A percentile compares a stretch with the other conserved stretches of the same genome.
These are phyloP conservation scores for Pichia manshurica DNA, from an alignment of 805 yeast genomes.

Conservation along the genomic window DNA sequence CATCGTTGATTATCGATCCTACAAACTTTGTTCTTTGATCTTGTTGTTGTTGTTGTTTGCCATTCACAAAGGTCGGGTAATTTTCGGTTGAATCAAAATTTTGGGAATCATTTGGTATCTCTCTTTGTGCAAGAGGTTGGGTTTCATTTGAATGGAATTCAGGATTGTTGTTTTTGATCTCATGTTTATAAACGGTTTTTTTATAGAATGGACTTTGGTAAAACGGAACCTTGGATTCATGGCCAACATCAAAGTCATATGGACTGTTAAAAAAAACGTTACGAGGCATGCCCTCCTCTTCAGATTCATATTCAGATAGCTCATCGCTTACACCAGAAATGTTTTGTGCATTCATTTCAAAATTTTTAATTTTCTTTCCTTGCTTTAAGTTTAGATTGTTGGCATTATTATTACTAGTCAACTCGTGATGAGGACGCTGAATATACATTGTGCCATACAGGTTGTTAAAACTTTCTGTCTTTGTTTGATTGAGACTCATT, in stretches of 20 bases:
- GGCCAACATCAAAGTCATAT: neutral
- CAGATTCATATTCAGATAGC: neutral
- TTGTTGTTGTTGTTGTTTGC: neutral
- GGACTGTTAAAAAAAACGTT: neutral
- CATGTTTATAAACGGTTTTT: neutral
- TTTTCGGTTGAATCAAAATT: constrained; percentile 8
- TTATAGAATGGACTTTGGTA: neutral
- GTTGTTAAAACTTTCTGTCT: neutral
- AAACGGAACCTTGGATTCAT: neutral
- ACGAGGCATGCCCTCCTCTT: neutral
- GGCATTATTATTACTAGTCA: neutral
- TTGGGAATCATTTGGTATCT: constrained; percentile 3
- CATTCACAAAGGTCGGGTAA: neutral
- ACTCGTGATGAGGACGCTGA: neutral
- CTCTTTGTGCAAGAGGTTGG: neutral
- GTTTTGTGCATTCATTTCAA: neutral
- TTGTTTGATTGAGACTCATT: neutral
- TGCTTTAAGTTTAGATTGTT: neutral
- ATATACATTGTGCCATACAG: neutral
- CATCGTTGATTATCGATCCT: constrained; percentile 1
- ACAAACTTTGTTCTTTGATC: neutral
- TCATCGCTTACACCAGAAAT: neutral
- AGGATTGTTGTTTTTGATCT: neutral
- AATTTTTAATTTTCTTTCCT: neutral
- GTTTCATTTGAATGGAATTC: neutral